Conservation (phyloP, 257 asterid species). For the Przewalskia tangutica region DNA sequence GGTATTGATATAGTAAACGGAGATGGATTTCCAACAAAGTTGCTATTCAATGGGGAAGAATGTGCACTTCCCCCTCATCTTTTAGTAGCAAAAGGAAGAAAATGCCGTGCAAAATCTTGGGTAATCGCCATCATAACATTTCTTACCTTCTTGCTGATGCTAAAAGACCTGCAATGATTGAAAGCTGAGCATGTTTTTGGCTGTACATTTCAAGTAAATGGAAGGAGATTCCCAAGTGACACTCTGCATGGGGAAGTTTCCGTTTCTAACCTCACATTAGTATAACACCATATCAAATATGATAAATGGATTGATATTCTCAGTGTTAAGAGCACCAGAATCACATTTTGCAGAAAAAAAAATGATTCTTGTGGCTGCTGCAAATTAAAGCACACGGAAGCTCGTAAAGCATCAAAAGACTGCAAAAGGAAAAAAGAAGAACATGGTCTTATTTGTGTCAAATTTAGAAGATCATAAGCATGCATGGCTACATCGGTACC, state of each 20-base stretch:
- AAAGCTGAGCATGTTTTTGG: background rate
- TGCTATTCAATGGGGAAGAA: slow-evolving; percentile 85
- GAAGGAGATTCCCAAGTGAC: background rate
- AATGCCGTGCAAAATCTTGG: background rate
- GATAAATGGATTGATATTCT: background rate
- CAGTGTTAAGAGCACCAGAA: background rate
- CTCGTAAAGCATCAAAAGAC: background rate
- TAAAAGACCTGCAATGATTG: background rate
- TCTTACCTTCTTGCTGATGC: background rate
- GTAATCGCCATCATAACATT: background rate
- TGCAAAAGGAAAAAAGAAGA: background rate
- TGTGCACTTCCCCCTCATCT: slow-evolving; percentile 59
- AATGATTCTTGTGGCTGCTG: background rate
- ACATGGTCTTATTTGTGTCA: background rate
- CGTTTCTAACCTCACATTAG: background rate
- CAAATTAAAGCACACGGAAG: background rate
- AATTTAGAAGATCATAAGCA: background rate
- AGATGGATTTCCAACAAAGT: slow-evolving; percentile 75
- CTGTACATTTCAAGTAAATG: background rate
- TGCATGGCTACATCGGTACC: background rate
- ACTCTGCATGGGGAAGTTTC: background rate
- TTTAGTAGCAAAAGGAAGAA: background rate
- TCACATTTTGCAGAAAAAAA: background rate
- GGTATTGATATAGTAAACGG: slow-evolving; percentile 34
- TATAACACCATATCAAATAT: background rate